Evolutionary conservation across 768 basidiomycete genomes (phyloP), one percentile per base, ranked within the genome.

Genomic region (Harrya chromipes): DNA sequence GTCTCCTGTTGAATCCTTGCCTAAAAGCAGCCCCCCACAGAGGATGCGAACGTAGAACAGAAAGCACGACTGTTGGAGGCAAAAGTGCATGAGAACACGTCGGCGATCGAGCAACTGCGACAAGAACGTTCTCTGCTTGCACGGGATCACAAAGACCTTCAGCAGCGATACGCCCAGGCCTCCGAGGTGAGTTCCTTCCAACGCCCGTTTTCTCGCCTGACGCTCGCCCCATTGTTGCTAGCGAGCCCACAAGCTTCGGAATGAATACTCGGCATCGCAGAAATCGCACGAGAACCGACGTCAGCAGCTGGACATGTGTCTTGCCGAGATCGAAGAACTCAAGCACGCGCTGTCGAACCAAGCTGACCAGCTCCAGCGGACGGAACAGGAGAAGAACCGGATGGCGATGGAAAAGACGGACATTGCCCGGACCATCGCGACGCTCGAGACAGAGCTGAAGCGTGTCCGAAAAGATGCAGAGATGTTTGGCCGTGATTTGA

Each of bases 391-490:
- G 65, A 84, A 83, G 61, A 72, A 79, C 20, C 80, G 78, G 38
- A 76, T 83, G 51, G 72, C 71, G 17, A 70, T 74, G 2, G 87
- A 85, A 72, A 85, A 83, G 63, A 78, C 68, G 43, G 81, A 83
- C 53, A 81, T 91, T 49, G 77, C 80, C 1, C 74, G 73, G 36
- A 85, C 80, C 4, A 83, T 93, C n/a, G 76, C 79, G 5, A 65
- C 63, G 0, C 74, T 94, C 27, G 85, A 93, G 58, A 72, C 78
- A 5, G 91, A 94, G 62, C 75, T 95, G 20, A 73, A 73, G 49
- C 82, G 87, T 9, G 87, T 95, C 16, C 78, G 81, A 48, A 75
- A 77, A 43, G 87, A 91, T 51, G 90, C 90, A 0, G 85, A 88
- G 54, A 77, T 76, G 7, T 86, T 93, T 60, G 88, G 89, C 16